Evolutionary conservation across 495 filamentous ascomycete species (phyloP), one percentile per base, ranked within the genome.

Genomic region (Cetradonia linearis): DNA sequence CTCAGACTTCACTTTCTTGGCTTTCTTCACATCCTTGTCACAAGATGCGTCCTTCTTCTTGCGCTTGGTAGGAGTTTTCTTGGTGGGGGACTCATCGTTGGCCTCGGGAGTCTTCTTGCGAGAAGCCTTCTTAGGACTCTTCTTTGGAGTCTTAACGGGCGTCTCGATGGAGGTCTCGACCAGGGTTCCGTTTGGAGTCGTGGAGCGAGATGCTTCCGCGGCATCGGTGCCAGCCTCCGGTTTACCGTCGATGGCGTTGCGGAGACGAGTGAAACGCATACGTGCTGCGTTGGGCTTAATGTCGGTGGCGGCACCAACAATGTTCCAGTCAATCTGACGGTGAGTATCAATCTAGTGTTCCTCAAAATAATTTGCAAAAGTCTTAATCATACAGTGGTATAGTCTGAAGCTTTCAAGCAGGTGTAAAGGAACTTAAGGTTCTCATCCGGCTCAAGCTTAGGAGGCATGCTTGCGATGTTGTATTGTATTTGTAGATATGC

Each of bases 401-500:
- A 49, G 31, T 72, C 70, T n/a, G 70, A 67, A 38, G 69, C 69
- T 44, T 70, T 63, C 28, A 75, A 56, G 44, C 72, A 74, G 34
- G 69, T 63, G 58, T 71, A 77, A 10, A 77, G 68, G 57, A 77
- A 74, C 60, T 66, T 65, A 31, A 72, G 56, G 53, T 65, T 70
- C 34, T 69, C 66, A 56, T 74, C 71, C 3, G 67, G 62, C 60
- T 68, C 66, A 16, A 68, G 65, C 49, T 68, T 71, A 2, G 68
- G 65, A 31, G 69, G 68, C 68, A 69, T 70, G 3, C 23, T 54
- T 36, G 50, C 16, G 2, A 67, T 65, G 36, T 71, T 56, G 52
- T 64, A 68, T 23, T 34, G 14, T 5, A 0, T 20, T 36, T 31
- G 28, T 36, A 36, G 50, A 25, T 18, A 9, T 36, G 30, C n/a